Conservation (phyloP, 352 stramenopile genomes). For the Globisporangium nunn region DNA sequence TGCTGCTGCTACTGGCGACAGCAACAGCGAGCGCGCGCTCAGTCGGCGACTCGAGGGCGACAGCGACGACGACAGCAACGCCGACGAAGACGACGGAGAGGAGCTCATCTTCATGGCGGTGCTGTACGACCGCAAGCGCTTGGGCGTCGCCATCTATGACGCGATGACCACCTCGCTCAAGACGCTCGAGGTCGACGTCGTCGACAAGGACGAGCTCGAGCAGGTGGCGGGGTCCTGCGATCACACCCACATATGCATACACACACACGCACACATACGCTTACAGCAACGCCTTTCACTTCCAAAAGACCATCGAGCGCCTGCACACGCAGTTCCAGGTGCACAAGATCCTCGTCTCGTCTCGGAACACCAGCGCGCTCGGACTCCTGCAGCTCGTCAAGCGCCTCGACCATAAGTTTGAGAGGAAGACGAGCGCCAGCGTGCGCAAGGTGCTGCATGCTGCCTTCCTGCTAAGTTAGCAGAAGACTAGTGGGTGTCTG, state of each 20-base stretch:
- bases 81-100: constrained; percentile 34
- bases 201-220: constrained; percentile 29
- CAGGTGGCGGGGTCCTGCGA: constrained; percentile 20
- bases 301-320: constrained; percentile 32
- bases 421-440: constrained; percentile 43
- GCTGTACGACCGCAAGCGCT: constrained; percentile 51
- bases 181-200: constrained; percentile 45
- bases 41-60: neutral
- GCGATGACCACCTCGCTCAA: constrained; percentile 54
- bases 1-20: neutral
- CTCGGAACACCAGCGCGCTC: constrained; percentile 52
- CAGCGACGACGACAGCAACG: neutral
- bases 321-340: constrained; percentile 69
- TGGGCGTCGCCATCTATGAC: constrained; percentile 77
- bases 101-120: constrained; percentile 65
- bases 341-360: constrained; percentile 58
- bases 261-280: neutral
- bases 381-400: constrained; percentile 68
- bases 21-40: neutral
- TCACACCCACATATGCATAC: no score
- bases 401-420: constrained; percentile 34
- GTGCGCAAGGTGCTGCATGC: constrained; percentile 48
- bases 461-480: no score
- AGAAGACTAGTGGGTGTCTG: neutral
- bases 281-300: neutral